Base-by-base conservation (phyloP, 495 filamentous ascomycete species). In the Penicillium tannophilum region DNA sequence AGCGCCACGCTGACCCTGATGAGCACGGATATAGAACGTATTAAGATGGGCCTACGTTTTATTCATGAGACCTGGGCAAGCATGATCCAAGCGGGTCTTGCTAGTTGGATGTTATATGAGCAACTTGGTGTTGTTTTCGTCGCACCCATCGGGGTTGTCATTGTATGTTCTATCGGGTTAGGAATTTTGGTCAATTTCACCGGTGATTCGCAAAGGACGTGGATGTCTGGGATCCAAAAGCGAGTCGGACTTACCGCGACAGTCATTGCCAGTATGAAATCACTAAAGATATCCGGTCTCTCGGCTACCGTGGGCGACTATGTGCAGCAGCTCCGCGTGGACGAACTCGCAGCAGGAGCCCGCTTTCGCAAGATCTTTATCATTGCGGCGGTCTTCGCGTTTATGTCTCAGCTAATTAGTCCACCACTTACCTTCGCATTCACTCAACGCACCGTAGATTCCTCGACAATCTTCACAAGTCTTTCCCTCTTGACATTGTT, bases 1-100 rank as follows among this genome's bases (percentile, higher is more conserved):
- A 72, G 78, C 10, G 73, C 76, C 26, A 75, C 78, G 4, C 55
- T 84, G n/a, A 84, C 84, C 3, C 66, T 88, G 3, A 84, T 84
- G 76, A 83, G 78, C 75, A 80, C 78, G 8, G 82, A 84, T 54
- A 69, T 82, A 14, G 79, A 82, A 47, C 67, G 75, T 12, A 74
- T 82, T 30, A 63, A 57, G 17, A 65, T 54, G 19, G 74, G 71
- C 1, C 64, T 76, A 24, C 48, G 63, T 8, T 48, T 35, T 31
- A 46, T 82, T 12, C 78, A 83, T 50, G 78, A 82, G 26, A 59
- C 76, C 14, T 83, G 80, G 81, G 82, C 82, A 0, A 75, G 77
- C 41, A 33, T 75, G 1, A 60, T 88, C 8, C 79, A 87, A 58
- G 76, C 83, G 0, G 63, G 66, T 1, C 56, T 87, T 24, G 84